These are phyloP conservation scores for Hansenula sp. DNA, from an alignment of 1,139 yeast species.

Conservation along the genomic window DNA sequence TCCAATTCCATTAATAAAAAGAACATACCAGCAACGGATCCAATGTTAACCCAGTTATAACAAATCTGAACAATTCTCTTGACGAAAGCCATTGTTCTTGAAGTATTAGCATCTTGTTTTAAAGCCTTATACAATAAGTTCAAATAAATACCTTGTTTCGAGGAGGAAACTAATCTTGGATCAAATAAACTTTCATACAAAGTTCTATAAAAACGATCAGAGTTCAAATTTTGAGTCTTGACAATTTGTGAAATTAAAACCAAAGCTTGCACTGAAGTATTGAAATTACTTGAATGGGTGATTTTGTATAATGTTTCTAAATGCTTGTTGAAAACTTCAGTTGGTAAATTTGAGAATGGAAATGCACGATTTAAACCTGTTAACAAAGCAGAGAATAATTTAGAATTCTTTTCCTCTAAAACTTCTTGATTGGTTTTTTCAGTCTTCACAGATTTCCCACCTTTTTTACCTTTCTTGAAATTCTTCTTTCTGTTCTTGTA, in stretches of 20 bases:
- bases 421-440: slow-evolving; percentile 68
- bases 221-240: slow-evolving; percentile 48
- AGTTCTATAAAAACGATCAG: slow-evolving; percentile 83
- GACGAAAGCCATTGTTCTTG: slow-evolving; percentile 83
- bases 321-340: slow-evolving; percentile 70
- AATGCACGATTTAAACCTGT: slow-evolving; percentile 97
- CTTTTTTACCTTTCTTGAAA: slow-evolving; percentile 62
- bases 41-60: slow-evolving; percentile 81
- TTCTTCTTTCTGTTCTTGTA: slow-evolving; percentile 50
- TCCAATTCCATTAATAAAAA: slow-evolving; percentile 70
- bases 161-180: slow-evolving; percentile 74
- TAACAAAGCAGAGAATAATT: slow-evolving; percentile 82
- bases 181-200: slow-evolving; percentile 88
- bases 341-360: slow-evolving; percentile 82
- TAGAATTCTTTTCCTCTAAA: slow-evolving; percentile 79
- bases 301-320: slow-evolving; percentile 81
- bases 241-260: slow-evolving; percentile 78
- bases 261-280: slow-evolving; percentile 91
- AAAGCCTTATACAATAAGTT: slow-evolving; percentile 82
- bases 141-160: slow-evolving; percentile 86
- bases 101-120: slow-evolving; percentile 61
- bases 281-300: slow-evolving; percentile 92
- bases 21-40: slow-evolving; percentile 88
- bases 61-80: slow-evolving; percentile 87
- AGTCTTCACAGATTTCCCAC: slow-evolving; percentile 73